Base-by-base conservation (phyloP, 257 asterid species). In the Petunia axillaris region DNA sequence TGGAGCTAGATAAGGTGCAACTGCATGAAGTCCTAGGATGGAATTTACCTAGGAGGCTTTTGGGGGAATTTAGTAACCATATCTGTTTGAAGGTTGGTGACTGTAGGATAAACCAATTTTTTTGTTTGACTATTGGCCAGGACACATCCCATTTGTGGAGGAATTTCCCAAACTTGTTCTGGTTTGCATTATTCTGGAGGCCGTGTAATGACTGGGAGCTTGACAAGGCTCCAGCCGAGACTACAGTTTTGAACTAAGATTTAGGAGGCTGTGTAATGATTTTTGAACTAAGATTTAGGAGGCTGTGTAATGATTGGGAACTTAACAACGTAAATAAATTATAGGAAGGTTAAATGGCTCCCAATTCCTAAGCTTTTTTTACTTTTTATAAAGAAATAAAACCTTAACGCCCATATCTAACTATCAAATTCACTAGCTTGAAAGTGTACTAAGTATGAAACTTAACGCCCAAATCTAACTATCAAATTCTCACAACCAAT, bases 251-350 rank as follows among this genome's bases (percentile, higher is more conserved):
- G 15, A 55, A 25, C 25, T 38, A 39, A 5, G 39, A 0, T 68
- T 44, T 13, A 44, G 57, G 57, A 44, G 14, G n/a, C 76, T 68
- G n/a, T 68, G 55, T 43, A 68, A 70, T 70, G 59, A 70, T 67
- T 35, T 35, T 13, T 55, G 15, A 55, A 25, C 25, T 38, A 39
- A 5, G 39, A 0, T 68, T 44, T 14, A 44, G 57, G 58, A 44
- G 14, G n/a, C 76, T 68, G n/a, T 68, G 55, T 43, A 68, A 70
- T 70, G 59, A 70, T 67, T 35, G 40, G 25, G 16, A 46, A 1
- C 43, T 70, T 46, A 43, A 44, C 76, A 46, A 70, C 40, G 5
- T 46, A 25, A 70, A 25, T 70, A 5, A 70, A 70, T 46, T n/a
- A 1, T 46, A 10, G 59, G 4, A 70, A 13, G 10, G 58, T 70